Base-by-base conservation (phyloP, 371 early-diverging fungal genomes). In the Paraphysoderma sedebokerense region DNA sequence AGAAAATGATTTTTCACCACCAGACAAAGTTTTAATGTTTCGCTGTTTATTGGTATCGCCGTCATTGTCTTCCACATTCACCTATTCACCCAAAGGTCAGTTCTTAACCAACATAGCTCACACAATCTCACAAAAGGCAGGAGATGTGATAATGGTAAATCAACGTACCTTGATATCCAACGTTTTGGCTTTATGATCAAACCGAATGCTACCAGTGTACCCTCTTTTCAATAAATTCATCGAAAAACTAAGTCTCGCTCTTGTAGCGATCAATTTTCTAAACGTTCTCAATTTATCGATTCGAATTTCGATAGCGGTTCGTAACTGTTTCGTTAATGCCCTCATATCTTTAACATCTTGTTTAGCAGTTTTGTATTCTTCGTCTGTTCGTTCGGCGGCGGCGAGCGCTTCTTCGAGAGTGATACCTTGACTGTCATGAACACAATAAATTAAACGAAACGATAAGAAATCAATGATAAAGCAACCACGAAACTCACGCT, bases 1-100 rank as follows among this genome's bases (percentile, higher is more conserved):
- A 0, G 97, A 85, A 57, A 89, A 99, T n/a, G 92, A 91, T 61
- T 98, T 95, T 67, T 99, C 99, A 31, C 99, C 99, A 13, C 99
- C 99, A 20, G 91, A 90, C 9, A 98, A 72, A 2, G 71, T 29
- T 12, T 27, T 23, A 8, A 41, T 24, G 9, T 15, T 19, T 9
- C 47, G 49, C 5, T 46, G n/a, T 15, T 34, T n/a, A 34, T 13
- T 34, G 35, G 35, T 15, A 15, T n/a, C 13, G 35, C n/a, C n/a
- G n/a, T n/a, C n/a, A n/a, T n/a, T n/a, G n/a, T n/a, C n/a, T n/a
- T n/a, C n/a, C n/a, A n/a, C n/a, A n/a, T n/a, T n/a, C n/a, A n/a
- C n/a, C n/a, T n/a, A n/a, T n/a, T n/a, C n/a, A n/a, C n/a, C n/a
- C n/a, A n/a, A n/a, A n/a, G n/a, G n/a, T n/a, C n/a, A n/a, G n/a